A percentile compares a stretch with the other conserved stretches of the same genome.
Evolutionary conservation across 2,329 filamentous ascomycete species (phyloP).

Genomic region (Calonectria pteridis): DNA sequence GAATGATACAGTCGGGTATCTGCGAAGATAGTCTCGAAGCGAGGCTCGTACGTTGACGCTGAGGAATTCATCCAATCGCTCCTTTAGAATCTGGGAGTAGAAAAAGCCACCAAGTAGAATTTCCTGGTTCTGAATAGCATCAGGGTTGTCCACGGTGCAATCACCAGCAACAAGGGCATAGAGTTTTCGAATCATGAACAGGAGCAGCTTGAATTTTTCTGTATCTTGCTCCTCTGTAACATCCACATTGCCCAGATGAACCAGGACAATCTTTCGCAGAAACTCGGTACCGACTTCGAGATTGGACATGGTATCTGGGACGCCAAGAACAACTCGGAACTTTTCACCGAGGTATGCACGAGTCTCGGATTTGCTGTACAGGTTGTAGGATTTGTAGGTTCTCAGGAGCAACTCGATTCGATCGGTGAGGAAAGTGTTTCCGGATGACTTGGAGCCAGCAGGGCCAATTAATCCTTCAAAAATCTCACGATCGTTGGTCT

Average conservation of each 20-base stretch:
- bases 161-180: slow-evolving; percentile 94
- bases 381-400: slow-evolving; percentile 90
- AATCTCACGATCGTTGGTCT: slow-evolving; percentile 97
- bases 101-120: slow-evolving; percentile 92
- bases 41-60: slow-evolving; percentile 63
- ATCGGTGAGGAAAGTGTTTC: slow-evolving; percentile 95
- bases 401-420: slow-evolving; percentile 91
- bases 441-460: slow-evolving; percentile 79
- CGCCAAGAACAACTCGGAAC: slow-evolving; percentile 88
- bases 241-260: slow-evolving; percentile 88
- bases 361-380: slow-evolving; percentile 86
- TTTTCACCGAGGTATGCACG: slow-evolving; percentile 90
- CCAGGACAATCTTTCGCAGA: slow-evolving; percentile 87
- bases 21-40: slow-evolving; percentile 69
- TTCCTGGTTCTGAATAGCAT: slow-evolving; percentile 97
- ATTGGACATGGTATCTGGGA: slow-evolving; percentile 86
- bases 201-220: slow-evolving; percentile 93
- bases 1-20: slow-evolving; percentile 76
- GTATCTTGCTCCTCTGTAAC: slow-evolving; percentile 86
- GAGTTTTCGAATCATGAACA: slow-evolving; percentile 97
- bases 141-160: slow-evolving; percentile 93
- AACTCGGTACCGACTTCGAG: slow-evolving; percentile 94
- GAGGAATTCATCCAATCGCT: slow-evolving; percentile 91
- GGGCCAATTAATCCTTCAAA: slow-evolving; percentile 92
- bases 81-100: slow-evolving; percentile 96